These are phyloP conservation scores for Penicillium polonicum DNA, from an alignment of 2,329 filamentous ascomycete genomes.

Conservation along the genomic window DNA sequence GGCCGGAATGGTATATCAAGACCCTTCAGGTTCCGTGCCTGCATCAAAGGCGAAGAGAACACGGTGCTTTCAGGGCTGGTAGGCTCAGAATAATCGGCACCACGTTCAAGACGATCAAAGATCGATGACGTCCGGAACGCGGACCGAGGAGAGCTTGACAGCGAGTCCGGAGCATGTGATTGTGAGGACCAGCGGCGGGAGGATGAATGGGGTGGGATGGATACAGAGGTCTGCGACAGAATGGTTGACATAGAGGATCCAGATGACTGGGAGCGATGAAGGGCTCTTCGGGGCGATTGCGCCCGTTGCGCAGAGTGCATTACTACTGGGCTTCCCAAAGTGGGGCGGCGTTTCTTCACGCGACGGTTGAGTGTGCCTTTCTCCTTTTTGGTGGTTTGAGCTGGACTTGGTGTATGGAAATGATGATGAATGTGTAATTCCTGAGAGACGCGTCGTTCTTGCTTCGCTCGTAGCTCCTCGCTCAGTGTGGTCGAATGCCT, in stretches of 20 bases:
- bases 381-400: conserved; percentile 53
- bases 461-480: conserved; percentile 65
- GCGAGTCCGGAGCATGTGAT: conserved; percentile 57
- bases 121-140: conserved; percentile 69
- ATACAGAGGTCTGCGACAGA: conserved; percentile 63
- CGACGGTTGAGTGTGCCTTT: conserved; percentile 56
- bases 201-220: conserved; percentile 49
- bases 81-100: conserved; percentile 68
- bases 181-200: conserved; percentile 38
- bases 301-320: conserved; percentile 34
- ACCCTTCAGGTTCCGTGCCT: conserved; percentile 58
- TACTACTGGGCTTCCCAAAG: conserved; percentile 56
- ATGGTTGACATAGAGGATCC: conserved; percentile 56
- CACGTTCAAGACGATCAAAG: conserved; percentile 70
- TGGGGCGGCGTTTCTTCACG: conserved; percentile 70
- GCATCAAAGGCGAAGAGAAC: conserved; percentile 62
- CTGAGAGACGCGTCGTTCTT: conserved; percentile 56
- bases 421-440: conserved; percentile 94
- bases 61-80: conserved; percentile 78
- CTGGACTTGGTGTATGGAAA: conserved; percentile 67
- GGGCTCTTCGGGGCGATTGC: conserved; percentile 28
- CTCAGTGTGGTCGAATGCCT: conserved; percentile 58
- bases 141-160: conserved; percentile 78
- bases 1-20: conserved; percentile 56
- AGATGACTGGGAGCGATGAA: conserved; percentile 40